Base-by-base conservation (phyloP, 306 rosid genomes). In the Corylus americana region DNA sequence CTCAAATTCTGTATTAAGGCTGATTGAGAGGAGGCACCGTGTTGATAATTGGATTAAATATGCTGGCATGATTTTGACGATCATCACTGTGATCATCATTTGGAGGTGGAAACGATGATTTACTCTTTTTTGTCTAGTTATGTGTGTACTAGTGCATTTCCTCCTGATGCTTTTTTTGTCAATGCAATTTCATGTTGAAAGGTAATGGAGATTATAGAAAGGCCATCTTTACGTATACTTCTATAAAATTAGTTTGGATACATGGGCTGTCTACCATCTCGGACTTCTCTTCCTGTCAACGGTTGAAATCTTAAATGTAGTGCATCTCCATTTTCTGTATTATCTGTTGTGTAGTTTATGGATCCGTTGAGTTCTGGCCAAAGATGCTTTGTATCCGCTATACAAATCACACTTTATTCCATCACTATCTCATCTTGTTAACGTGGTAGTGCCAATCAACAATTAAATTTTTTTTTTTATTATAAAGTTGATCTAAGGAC, bases 11-110 rank as follows among this genome's bases (percentile, higher is more conserved):
- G 91, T 94, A 59, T 74, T 94, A 88, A 94, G 90, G 88, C 83
- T 94, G 62, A 92, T 94, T 8, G 97, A 92, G 90, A 92, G 94
- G 84, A 85, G 94, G 70, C 84, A 92, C 83, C 88, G 92, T 11
- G 82, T 78, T 8, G 94, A 94, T 62, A 90, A 83, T 54, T 82
- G 87, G 92, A 88, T 94, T 85, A 94, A 94, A 82, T 94, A 94
- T 74, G 91, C 88, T 27, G 97, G 98, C 82, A 92, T 90, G 97
- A 83, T 88, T 25, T 80, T 91, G 78, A 91, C 98, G 5, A 66
- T 91, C 25, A 35, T 88, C 80, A 71, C 91, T 72, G 68, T 95
- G 85, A 80, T 91, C 70, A 77, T 81, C 22, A 85, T 92, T 80
- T 82, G 89, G 84, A 84, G 82, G 78, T 86, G 89, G 91, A 83